Evolutionary conservation across 495 filamentous ascomycete species (phyloP).

Genomic region (Letharia lupina): DNA sequence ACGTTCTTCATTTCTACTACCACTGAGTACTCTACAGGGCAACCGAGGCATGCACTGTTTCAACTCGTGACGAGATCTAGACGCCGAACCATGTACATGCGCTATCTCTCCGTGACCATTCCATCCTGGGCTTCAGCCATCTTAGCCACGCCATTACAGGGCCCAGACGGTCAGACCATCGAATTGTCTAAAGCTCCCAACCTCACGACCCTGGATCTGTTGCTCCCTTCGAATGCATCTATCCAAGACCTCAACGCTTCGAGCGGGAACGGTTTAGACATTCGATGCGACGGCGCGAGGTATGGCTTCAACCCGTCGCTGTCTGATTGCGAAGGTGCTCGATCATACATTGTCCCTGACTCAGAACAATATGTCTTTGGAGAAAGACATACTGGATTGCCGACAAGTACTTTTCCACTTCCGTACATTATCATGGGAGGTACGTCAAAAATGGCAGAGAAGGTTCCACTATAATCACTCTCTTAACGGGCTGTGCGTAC

Average conservation of each 20-base stretch:
- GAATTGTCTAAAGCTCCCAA: not conserved
- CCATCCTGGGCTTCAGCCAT: not conserved
- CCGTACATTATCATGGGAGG: constrained; percentile 4
- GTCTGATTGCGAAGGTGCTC: constrained; percentile 3
- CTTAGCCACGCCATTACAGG: not conserved
- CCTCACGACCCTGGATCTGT: not conserved
- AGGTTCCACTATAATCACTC: not conserved
- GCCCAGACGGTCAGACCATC: constrained; percentile 5
- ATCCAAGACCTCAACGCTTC: not conserved
- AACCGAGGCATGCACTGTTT: not conserved
- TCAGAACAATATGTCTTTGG: not conserved
- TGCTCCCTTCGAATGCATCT: not conserved
- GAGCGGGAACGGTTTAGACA: not conserved
- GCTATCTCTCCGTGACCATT: not conserved
- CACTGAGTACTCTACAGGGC: not conserved
- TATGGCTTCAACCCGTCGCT: constrained; percentile 7
- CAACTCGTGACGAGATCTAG: not conserved
- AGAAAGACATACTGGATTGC: constrained; percentile 12
- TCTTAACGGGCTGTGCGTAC: not conserved
- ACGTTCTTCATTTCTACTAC: not conserved
- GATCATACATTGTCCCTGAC: not conserved
- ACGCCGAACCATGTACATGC: not conserved
- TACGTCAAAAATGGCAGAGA: not conserved
- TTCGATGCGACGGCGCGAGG: not conserved
- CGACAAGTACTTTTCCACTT: not conserved